A percentile compares a stretch with the other conserved stretches of the same genome.
phyloP scores from a whole-genome alignment of 495 filamentous ascomycete species.

The Articulospora tetracladia region DNA sequence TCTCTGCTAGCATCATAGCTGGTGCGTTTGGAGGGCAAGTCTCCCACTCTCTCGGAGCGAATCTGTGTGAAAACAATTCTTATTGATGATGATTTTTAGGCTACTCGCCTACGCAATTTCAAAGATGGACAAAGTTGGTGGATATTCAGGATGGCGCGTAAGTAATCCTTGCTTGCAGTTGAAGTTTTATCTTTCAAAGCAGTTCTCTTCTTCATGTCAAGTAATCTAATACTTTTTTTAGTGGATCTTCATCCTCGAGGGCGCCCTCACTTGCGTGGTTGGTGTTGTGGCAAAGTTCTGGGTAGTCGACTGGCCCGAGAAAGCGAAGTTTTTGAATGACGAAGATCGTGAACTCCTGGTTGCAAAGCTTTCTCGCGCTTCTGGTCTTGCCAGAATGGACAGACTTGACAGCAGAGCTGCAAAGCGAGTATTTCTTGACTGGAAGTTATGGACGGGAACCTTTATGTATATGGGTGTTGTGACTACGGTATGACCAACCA shows the following conservation, averaged over 20 bases:
- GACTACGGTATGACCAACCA: slow-evolving; percentile 25
- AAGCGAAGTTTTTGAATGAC: slow-evolving; percentile 41
- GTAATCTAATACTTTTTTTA: neutral
- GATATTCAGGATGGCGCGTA: slow-evolving; percentile 25
- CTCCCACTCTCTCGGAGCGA: no score
- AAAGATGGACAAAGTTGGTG: slow-evolving; percentile 50
- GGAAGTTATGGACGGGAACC: slow-evolving; percentile 50
- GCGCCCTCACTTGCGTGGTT: slow-evolving; percentile 43
- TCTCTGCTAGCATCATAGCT: slow-evolving; percentile 48
- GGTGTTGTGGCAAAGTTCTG: slow-evolving; percentile 45
- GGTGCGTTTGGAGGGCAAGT: slow-evolving; percentile 47
- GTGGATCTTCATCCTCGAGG: slow-evolving; percentile 55
- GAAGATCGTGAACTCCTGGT: slow-evolving; percentile 43
- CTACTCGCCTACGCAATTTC: slow-evolving; percentile 57
- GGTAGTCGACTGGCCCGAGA: slow-evolving; percentile 55
- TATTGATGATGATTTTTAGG: neutral
- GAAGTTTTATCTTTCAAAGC: no score
- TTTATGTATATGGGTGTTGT: slow-evolving; percentile 32
- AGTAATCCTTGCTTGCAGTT: neutral
- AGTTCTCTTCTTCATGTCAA: no score
- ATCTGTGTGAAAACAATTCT: no score
- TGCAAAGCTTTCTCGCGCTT: slow-evolving; percentile 39
- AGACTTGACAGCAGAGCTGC: slow-evolving; percentile 40
- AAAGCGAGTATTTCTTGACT: slow-evolving; percentile 45
- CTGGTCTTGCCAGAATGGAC: slow-evolving; percentile 43